Percentiles rank a stretch among this genome's conserved stretches.
Evolutionary conservation across 805 yeast species (phyloP).

Genomic region (Suhomyces emberorum): DNA sequence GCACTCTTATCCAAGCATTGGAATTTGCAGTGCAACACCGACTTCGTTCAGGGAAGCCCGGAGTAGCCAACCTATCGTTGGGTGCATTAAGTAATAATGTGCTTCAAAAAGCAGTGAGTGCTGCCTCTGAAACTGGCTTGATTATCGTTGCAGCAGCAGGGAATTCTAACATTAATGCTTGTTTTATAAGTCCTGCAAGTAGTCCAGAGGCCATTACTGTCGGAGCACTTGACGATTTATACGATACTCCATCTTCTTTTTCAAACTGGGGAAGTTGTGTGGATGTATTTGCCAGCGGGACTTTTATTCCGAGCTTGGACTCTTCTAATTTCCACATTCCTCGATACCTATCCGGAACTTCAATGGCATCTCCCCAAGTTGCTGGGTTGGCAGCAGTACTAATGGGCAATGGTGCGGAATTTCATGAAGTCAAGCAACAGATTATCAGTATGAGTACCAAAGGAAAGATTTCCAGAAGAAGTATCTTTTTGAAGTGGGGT

Average conservation of each 20-base stretch:
- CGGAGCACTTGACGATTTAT: conserved; percentile 81
- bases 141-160: conserved; percentile 85
- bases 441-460: conserved; percentile 46
- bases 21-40: conserved; percentile 67
- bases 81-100: conserved; percentile 70
- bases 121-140: conserved; percentile 70
- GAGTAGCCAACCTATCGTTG: conserved; percentile 76
- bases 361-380: conserved; percentile 79
- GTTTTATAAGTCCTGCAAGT: conserved; percentile 83
- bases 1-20: conserved; percentile 62
- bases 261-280: conserved; percentile 96
- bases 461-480: conserved; percentile 45
- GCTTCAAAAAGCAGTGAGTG: conserved; percentile 71
- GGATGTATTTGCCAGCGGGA: conserved; percentile 82
- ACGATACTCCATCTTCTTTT: conserved; percentile 69
- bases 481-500: conserved; percentile 44
- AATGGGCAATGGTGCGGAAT: conserved; percentile 48
- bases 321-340: conserved; percentile 23
- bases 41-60: conserved; percentile 26
- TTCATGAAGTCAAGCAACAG: conserved; percentile 37
- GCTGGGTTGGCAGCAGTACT: conserved; percentile 61
- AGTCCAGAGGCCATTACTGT: conserved; percentile 70
- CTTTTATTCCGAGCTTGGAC: conserved; percentile 56
- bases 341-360: conserved; percentile 61
- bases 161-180: conserved; percentile 73